These are phyloP conservation scores for Candida sanyiensis DNA, from an alignment of 805 yeast genomes.

Conservation along the genomic window DNA sequence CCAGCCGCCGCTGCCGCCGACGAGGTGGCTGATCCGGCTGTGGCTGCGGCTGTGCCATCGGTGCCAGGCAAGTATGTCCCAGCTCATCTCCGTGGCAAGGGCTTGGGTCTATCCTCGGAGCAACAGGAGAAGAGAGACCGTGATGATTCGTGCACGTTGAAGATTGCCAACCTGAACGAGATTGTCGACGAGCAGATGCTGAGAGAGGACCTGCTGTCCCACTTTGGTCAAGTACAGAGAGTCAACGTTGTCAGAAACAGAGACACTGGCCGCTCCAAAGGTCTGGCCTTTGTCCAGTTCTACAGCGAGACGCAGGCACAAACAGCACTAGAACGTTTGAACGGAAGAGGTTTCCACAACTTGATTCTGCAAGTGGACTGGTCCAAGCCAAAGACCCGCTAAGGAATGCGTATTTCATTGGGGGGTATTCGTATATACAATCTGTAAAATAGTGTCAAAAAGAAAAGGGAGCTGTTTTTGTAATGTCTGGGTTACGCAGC, in stretches of 20 bases:
- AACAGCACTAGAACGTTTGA: slow-evolving; percentile 64
- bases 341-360: slow-evolving; percentile 91
- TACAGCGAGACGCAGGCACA: slow-evolving; percentile 64
- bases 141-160: slow-evolving; percentile 83
- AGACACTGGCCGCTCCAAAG: slow-evolving; percentile 91
- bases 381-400: slow-evolving; percentile 35
- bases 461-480: neutral
- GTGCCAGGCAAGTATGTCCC: slow-evolving; percentile 53
- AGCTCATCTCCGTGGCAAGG: slow-evolving; percentile 47
- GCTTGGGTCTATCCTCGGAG: slow-evolving; percentile 30
- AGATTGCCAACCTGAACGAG: slow-evolving; percentile 86
- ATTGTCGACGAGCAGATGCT: slow-evolving; percentile 77
- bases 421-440: neutral
- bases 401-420: neutral
- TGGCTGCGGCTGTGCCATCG: slow-evolving; percentile 35
- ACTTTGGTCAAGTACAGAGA: slow-evolving; percentile 63
- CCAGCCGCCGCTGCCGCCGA: slow-evolving; percentile 34
- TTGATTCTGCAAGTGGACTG: slow-evolving; percentile 68
- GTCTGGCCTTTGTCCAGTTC: slow-evolving; percentile 90
- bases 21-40: slow-evolving; percentile 41
- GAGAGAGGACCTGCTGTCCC: slow-evolving; percentile 62
- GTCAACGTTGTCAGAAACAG: slow-evolving; percentile 82
- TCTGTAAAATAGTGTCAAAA: slow-evolving; percentile 1
- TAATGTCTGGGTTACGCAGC: slow-evolving; percentile 3
- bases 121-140: slow-evolving; percentile 47